phyloP scores from a whole-genome alignment of 2,329 filamentous ascomycete genomes.

The Paraphoma chrysanthemicola region DNA sequence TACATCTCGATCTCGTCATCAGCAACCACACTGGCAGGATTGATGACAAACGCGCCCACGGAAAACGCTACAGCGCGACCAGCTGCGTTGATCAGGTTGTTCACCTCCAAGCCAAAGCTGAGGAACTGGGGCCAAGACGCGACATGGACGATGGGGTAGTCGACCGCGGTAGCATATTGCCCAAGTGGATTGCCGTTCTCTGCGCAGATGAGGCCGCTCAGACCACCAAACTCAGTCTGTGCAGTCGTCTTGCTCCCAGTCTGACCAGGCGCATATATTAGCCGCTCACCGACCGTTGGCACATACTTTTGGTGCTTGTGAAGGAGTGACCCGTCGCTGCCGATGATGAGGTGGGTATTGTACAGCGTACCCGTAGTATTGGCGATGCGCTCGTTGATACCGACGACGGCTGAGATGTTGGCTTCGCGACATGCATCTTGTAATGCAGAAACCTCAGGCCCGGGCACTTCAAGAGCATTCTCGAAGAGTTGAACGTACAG shows the following conservation, averaged over 20 bases:
- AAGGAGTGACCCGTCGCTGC: background rate
- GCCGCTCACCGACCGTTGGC: conserved; percentile 1
- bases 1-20: background rate
- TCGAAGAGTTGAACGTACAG: conserved; percentile 2
- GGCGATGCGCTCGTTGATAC: conserved; percentile 4
- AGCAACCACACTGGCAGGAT: background rate
- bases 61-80: background rate
- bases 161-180: background rate
- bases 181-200: conserved; percentile 1
- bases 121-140: conserved; percentile 1
- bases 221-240: background rate
- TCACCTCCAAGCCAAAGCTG: background rate
- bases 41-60: background rate
- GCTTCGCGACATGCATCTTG: background rate
- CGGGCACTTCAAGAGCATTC: conserved; percentile 1
- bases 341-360: conserved; percentile 1
- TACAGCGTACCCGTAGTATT: conserved; percentile 1
- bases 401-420: conserved; percentile 1
- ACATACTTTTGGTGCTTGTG: conserved; percentile 5
- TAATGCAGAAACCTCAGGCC: background rate
- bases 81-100: background rate
- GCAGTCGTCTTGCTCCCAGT: conserved; percentile 1
- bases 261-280: background rate
- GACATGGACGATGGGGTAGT: conserved; percentile 1
- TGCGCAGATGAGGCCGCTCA: conserved; percentile 1